Percentiles rank a stretch among this genome's conserved stretches.
These are phyloP conservation scores for Borovskyia barvae DNA, from an alignment of 208 protist species.

Conservation along the genomic window DNA sequence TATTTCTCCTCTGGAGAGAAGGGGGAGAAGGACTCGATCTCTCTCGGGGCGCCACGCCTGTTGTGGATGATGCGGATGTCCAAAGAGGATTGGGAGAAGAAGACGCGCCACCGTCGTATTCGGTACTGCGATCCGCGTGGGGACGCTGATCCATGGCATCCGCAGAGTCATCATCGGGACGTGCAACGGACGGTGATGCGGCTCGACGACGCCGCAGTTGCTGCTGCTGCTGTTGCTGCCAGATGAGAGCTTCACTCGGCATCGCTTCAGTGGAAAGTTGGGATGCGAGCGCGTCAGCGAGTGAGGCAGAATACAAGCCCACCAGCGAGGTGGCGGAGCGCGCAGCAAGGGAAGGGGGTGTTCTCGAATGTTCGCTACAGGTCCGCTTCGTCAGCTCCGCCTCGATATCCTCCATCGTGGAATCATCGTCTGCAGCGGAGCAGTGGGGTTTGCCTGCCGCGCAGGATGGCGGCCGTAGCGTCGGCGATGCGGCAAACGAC, in stretches of 20 bases:
- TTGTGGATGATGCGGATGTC: no score
- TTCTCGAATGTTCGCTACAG: conserved; percentile 22
- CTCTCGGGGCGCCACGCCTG: no score
- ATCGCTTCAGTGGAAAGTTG: conserved; percentile 2
- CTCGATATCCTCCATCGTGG: conserved; percentile 30
- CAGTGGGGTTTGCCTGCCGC: not conserved
- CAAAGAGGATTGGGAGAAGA: no score
- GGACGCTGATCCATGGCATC: not conserved
- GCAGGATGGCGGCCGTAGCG: not conserved
- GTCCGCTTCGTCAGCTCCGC: conserved; percentile 9
- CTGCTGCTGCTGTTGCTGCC: conserved; percentile 20
- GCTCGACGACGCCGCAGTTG: conserved; percentile 19
- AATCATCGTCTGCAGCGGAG: not conserved
- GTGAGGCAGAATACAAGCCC: conserved; percentile 4
- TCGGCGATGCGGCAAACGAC: not conserved
- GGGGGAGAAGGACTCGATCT: no score
- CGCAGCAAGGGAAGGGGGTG: conserved; percentile 2
- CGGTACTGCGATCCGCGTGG: no score
- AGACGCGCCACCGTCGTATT: no score
- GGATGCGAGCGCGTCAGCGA: conserved; percentile 18
- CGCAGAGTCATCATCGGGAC: conserved; percentile 9
- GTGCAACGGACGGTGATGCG: conserved; percentile 31
- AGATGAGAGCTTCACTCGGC: conserved; percentile 13
- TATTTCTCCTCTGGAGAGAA: no score
- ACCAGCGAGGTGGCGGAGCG: conserved; percentile 4